Conservation (phyloP, 2,329 filamentous ascomycete species). For the Neofusicoccum kwambonambiense region DNA sequence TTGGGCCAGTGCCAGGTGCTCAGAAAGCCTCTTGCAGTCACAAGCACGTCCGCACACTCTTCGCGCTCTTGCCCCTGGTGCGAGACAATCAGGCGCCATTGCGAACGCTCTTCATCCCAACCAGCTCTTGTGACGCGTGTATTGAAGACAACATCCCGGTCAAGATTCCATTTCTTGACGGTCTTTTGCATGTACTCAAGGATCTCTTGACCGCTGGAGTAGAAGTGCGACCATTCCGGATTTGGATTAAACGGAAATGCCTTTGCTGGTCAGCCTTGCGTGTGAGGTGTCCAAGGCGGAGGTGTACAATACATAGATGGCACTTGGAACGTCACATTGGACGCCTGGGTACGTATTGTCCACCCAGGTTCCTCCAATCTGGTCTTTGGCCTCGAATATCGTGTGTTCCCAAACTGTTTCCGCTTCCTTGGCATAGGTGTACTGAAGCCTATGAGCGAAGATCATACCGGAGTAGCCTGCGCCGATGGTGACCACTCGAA, state of each 20-base stretch:
- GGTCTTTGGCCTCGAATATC: conserved; percentile 44
- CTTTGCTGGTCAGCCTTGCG: conserved; percentile 5
- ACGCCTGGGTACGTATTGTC: conserved; percentile 46
- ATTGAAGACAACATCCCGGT: conserved; percentile 39
- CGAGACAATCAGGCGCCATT: conserved; percentile 40
- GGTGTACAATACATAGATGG: conserved; percentile 8
- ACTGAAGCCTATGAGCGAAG: conserved; percentile 43
- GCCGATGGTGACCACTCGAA: conserved; percentile 30
- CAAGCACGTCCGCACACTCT: conserved; percentile 37
- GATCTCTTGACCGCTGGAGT: conserved; percentile 42
- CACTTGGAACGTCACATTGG: conserved; percentile 24
- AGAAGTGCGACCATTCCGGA: conserved; percentile 44
- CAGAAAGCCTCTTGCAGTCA: conserved; percentile 22
- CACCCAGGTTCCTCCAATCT: conserved; percentile 43
- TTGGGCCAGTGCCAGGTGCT: conserved; percentile 30
- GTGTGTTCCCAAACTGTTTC: conserved; percentile 34
- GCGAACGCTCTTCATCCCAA: conserved; percentile 39
- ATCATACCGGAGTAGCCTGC: conserved; percentile 38
- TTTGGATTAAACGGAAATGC: conserved; percentile 45
- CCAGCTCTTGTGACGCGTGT: conserved; percentile 37
- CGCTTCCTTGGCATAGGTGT: conserved; percentile 44
- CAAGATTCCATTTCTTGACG: conserved; percentile 41
- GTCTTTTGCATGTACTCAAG: conserved; percentile 41
- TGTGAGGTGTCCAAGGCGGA: background rate
- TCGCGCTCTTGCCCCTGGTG: conserved; percentile 26